Evolutionary conservation across 2,329 filamentous ascomycete species (phyloP).

Genomic region (Dendrostoma leiphaemia): DNA sequence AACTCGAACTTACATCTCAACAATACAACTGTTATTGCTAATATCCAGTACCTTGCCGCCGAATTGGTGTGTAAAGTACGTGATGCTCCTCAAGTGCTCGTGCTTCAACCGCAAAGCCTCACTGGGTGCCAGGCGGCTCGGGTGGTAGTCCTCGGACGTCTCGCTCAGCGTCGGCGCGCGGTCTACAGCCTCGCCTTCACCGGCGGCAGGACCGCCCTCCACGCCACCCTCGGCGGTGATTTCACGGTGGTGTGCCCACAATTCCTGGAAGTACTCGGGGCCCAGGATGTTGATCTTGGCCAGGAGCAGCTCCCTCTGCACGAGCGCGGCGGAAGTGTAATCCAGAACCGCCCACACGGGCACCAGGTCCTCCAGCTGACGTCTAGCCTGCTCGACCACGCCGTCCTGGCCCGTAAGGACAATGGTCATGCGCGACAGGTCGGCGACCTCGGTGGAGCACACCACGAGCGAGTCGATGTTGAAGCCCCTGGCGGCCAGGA

Average conservation of each 20-base stretch:
- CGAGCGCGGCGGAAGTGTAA: slow-evolving; percentile 88
- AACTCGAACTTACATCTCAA: slow-evolving; percentile 77
- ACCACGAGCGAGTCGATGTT: slow-evolving; percentile 99
- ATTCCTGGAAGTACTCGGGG: slow-evolving; percentile 96
- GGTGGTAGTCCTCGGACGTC: slow-evolving; percentile 74
- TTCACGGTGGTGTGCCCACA: slow-evolving; percentile 92
- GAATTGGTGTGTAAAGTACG: slow-evolving; percentile 95
- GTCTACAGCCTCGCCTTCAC: slow-evolving; percentile 32
- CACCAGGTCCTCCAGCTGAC: slow-evolving; percentile 94
- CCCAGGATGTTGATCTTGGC: slow-evolving; percentile 97
- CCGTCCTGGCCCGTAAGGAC: slow-evolving; percentile 95
- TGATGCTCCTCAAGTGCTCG: slow-evolving; percentile 94
- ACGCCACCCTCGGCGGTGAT: slow-evolving; percentile 56
- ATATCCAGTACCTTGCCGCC: slow-evolving; percentile 97
- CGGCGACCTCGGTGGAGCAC: slow-evolving; percentile 95
- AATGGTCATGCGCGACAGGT: slow-evolving; percentile 98
- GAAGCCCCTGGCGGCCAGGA: slow-evolving; percentile 93
- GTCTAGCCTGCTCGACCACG: slow-evolving; percentile 92
- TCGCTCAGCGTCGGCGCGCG: slow-evolving; percentile 40
- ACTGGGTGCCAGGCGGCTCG: slow-evolving; percentile 78
- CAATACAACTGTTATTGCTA: slow-evolving; percentile 97
- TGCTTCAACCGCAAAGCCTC: slow-evolving; percentile 95
- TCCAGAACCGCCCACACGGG: slow-evolving; percentile 98
- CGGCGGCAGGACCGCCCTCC: slow-evolving; percentile 39
- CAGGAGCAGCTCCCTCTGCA: slow-evolving; percentile 91